Conservation (phyloP, 495 filamentous ascomycete genomes). For the Neurospora africana region DNA sequence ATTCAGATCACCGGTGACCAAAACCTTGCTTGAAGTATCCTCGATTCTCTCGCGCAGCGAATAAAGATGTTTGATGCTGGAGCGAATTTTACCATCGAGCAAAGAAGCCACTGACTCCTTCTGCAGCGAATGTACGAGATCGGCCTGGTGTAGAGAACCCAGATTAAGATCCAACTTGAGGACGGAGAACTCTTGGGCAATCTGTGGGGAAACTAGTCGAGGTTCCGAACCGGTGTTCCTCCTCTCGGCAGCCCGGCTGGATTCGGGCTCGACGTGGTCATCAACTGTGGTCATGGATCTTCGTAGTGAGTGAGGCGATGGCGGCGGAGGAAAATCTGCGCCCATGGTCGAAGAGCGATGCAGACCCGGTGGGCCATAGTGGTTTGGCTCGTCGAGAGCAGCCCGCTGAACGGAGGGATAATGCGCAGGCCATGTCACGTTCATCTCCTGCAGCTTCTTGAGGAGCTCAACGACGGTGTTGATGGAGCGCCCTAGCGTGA, state of each 20-base stretch:
- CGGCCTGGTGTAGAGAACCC: constrained; percentile 70
- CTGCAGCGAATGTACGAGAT: constrained; percentile 93
- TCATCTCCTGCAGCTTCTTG: constrained; percentile 75
- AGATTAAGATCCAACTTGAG: constrained; percentile 91
- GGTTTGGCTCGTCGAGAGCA: constrained; percentile 32
- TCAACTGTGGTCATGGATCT: constrained; percentile 65
- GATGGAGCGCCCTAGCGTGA: constrained; percentile 73
- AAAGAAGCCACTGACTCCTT: constrained; percentile 81
- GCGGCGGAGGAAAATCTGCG: constrained; percentile 18
- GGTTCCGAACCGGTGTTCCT: constrained; percentile 44
- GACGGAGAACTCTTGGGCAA: constrained; percentile 91
- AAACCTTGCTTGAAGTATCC: constrained; percentile 92
- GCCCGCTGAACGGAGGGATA: constrained; percentile 77
- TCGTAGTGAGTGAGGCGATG: constrained; percentile 41
- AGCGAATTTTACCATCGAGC: constrained; percentile 85
- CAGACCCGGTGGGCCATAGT: constrained; percentile 32
- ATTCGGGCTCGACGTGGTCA: constrained; percentile 52
- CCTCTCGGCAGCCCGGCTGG: constrained; percentile 55
- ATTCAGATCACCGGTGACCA: constrained; percentile 96
- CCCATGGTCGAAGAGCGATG: constrained; percentile 42
- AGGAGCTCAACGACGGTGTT: constrained; percentile 68
- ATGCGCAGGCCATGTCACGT: constrained; percentile 83
- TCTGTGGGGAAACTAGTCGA: constrained; percentile 79
- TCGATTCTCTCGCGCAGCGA: constrained; percentile 87
- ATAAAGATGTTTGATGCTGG: constrained; percentile 82